A percentile compares a stretch with the other conserved stretches of the same genome.
These are phyloP conservation scores for Boletus vermiculosoides DNA, from an alignment of 768 basidiomycete genomes.

Conservation along the genomic window DNA sequence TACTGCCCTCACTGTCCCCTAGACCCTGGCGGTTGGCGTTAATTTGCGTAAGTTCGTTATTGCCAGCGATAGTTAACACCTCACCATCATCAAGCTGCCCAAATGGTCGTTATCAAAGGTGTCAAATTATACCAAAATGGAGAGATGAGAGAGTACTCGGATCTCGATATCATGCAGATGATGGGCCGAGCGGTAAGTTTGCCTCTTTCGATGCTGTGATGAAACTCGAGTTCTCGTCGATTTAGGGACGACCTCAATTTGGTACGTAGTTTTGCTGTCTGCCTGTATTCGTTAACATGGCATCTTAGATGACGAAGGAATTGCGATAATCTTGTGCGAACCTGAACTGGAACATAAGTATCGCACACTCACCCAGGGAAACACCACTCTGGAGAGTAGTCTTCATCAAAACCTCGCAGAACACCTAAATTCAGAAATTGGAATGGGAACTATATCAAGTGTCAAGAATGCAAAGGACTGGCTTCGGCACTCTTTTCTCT, in stretches of 20 bases:
- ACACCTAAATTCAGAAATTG: constrained; percentile 93
- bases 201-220: background rate
- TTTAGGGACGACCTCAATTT: constrained; percentile 86
- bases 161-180: constrained; percentile 95
- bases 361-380: constrained; percentile 62
- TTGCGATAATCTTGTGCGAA: constrained; percentile 84
- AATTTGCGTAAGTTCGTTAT: constrained; percentile 70
- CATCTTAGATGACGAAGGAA: constrained; percentile 70
- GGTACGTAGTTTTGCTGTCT: constrained; percentile 41
- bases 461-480: constrained; percentile 73
- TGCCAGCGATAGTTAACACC: background rate
- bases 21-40: constrained; percentile 96
- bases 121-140: constrained; percentile 77
- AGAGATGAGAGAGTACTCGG: constrained; percentile 76
- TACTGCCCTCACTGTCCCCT: constrained; percentile 9
- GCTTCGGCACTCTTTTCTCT: constrained; percentile 85
- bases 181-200: constrained; percentile 81
- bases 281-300: background rate
- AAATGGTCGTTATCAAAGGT: constrained; percentile 91
- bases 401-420: constrained; percentile 83
- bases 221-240: background rate
- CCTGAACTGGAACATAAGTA: constrained; percentile 70
- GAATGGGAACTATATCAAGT: constrained; percentile 76
- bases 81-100: constrained; percentile 59
- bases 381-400: constrained; percentile 79